Conservation (phyloP, 164 flowering plant genomes). For the Vitis rupestris region DNA sequence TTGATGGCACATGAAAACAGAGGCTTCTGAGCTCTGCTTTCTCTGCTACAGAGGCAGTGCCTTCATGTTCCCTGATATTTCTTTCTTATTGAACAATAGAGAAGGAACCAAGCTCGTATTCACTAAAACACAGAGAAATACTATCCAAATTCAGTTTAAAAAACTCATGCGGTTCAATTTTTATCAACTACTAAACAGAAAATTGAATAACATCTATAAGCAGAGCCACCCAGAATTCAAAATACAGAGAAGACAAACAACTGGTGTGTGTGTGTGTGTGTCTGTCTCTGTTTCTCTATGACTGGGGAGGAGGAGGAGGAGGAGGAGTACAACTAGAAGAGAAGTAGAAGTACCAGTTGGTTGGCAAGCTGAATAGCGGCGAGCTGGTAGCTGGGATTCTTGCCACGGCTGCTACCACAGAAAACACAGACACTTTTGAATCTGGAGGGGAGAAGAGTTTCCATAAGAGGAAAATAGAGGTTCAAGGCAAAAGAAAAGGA, state of each 20-base stretch:
- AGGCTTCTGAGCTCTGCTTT: too few species aligned
- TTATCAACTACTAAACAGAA: neutral
- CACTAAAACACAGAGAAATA: too few species aligned
- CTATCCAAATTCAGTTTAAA: too few species aligned
- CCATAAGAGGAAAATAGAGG: conserved; percentile 26
- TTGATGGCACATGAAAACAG: too few species aligned
- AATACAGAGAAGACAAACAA: neutral
- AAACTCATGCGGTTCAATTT: neutral
- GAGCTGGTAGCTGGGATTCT: conserved; percentile 68
- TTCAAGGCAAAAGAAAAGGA: neutral
- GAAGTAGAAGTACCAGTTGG: conserved; percentile 48
- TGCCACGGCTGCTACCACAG: conserved; percentile 87
- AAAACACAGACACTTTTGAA: conserved; percentile 75
- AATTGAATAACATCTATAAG: neutral
- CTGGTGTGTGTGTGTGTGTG: too few species aligned
- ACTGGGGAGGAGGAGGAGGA: too few species aligned
- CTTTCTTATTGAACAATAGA: too few species aligned
- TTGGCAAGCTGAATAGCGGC: conserved; percentile 78
- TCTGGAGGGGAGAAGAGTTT: conserved; percentile 43
- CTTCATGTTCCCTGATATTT: too few species aligned
- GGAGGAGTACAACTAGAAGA: too few species aligned
- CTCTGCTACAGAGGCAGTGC: too few species aligned
- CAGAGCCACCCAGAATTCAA: neutral
- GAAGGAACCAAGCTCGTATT: too few species aligned
- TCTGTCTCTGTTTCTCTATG: too few species aligned